Base-by-base conservation (phyloP, 2,329 filamentous ascomycete species). In the Colletotrichum godetiae region DNA sequence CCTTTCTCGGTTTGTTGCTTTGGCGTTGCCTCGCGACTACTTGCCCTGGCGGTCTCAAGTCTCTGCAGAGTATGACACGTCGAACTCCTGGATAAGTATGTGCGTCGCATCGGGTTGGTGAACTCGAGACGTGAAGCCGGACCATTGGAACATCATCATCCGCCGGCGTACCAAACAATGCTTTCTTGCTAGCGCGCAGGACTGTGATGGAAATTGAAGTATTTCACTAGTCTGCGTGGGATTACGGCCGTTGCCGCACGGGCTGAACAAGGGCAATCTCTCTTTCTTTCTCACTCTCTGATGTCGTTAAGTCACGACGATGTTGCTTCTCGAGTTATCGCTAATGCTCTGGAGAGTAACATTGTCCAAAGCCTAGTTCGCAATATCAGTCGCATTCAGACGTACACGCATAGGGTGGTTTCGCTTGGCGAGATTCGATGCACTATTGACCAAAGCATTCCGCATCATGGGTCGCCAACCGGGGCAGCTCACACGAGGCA, bases 221-320 rank as follows among this genome's bases (percentile, higher is more conserved):
- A 37, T 46, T 10, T 52, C 68, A 31, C 27, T 42, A 57, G 64
- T 31, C 57, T 62, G 42, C 29, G 31, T 42, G 49, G 37, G 35
- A 19, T 65, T 73, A 65, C 70, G 70, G 66, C 66, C 70, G 70
- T 73, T 69, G n/a, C 55, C 60, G 42, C 46, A 60, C 11, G 56
- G 33, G 63, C 15, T 46, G 63, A 29, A 33, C 53, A 56, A 56
- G 42, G 42, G 42, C 19, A 49, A 49, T 11, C 42, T 49, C 42
- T n/a, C 42, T 19, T 19, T 49, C 42, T 5, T 4, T 49, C 42
- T 19, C 19, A 27, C 55, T 70, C 33, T 67, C 15, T 27, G 22
- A n/a, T 22, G 13, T 8, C 13, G 24, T 24, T 22, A 29, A 69
- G 37, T 35, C 37, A 19, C 52, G 33, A 53, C 37, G 24, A 71